A percentile compares a stretch with the other conserved stretches of the same genome.
Evolutionary conservation across 23 red algal species (phyloP).

Genomic region (Gracilariopsis chorda): DNA sequence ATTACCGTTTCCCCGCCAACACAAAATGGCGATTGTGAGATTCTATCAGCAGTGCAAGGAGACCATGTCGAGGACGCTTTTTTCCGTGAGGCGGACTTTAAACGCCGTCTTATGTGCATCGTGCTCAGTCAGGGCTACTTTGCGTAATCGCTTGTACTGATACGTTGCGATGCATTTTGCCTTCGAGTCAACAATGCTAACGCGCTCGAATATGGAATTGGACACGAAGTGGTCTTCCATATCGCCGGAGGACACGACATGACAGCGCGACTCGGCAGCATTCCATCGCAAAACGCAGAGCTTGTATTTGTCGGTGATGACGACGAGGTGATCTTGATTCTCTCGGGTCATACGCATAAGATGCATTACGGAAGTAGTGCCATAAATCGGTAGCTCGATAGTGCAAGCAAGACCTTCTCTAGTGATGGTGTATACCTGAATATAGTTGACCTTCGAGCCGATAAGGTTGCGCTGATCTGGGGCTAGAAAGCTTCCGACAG

Average conservation of each 20-base stretch:
- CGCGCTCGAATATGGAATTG: constrained; percentile 15
- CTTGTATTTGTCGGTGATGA: constrained; percentile 85
- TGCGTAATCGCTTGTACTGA: constrained; percentile 80
- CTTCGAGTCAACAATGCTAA: constrained; percentile 80
- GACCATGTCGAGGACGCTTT: constrained; percentile 73
- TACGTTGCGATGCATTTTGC: constrained; percentile 73
- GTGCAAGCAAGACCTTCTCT: constrained; percentile 67
- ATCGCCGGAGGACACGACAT: constrained; percentile 73
- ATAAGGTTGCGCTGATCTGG: constrained; percentile 68
- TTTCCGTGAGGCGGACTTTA: constrained; percentile 84
- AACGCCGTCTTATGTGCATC: constrained; percentile 79
- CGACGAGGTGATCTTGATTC: constrained; percentile 77
- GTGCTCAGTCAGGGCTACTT: constrained; percentile 71
- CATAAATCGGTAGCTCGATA: constrained; percentile 83
- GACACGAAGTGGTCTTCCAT: constrained; percentile 74
- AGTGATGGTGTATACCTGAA: constrained; percentile 79
- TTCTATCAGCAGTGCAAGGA: constrained; percentile 75
- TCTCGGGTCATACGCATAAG: constrained; percentile 46
- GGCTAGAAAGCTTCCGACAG: constrained; percentile 81
- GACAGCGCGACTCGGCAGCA: constrained; percentile 31
- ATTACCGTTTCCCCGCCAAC: constrained; percentile 21
- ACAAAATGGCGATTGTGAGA: constrained; percentile 83
- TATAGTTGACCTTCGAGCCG: constrained; percentile 69
- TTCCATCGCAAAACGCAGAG: constrained; percentile 86
- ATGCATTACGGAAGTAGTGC: constrained; percentile 61